Base-by-base conservation (phyloP, 1,284 basidiomycete species). In the Moesziomyces sp. region DNA sequence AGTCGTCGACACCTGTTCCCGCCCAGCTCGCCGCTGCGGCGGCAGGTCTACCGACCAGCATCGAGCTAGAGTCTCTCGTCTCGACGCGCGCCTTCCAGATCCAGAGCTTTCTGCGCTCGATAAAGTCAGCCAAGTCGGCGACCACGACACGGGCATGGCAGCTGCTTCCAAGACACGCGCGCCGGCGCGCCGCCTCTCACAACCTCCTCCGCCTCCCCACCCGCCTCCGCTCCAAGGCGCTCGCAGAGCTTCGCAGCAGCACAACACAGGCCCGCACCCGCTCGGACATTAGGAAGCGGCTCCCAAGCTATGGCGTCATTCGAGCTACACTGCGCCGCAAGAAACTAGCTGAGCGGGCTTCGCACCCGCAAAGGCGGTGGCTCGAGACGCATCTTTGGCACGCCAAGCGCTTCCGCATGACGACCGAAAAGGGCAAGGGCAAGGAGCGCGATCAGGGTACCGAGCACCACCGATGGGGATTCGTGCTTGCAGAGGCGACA, bases 381-480 rank as follows among this genome's bases (percentile, higher is more conserved):
- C 71, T 84, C n/a, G 82, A 84, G 49, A 84, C 82, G 18, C 82
- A 84, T 46, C 55, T 83, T 5, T 84, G 82, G 82, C 81, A 82
- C 49, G 74, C 82, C 10, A 84, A 84, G 58, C 60, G 82, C 3
- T 84, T 84, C 58, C 65, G 79, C 45, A 84, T 84, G 82, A 71
- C 77, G 3, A 66, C 61, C 1, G 71, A 76, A 13, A 81, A 81
- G 54, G 71, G 67, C 4, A 77, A 74, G 52, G 67, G 64, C 7
- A 77, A 77, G 44, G 75, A 74, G 40, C 61, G 58, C 1, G 62
- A 68, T 30, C 58, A 64, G 35, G 74, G 74, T 14, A 72, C 50
- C 38, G 53, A 74, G 3, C 46, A 57, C 24, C 61, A 62, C 3
- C 58, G 69, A 47, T 80, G 76, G 67, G 79, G 81, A 11, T 82